Percentiles rank a stretch among this genome's conserved stretches.
phyloP scores from a whole-genome alignment of 495 filamentous ascomycete species.

The Penicillium fimorum region DNA sequence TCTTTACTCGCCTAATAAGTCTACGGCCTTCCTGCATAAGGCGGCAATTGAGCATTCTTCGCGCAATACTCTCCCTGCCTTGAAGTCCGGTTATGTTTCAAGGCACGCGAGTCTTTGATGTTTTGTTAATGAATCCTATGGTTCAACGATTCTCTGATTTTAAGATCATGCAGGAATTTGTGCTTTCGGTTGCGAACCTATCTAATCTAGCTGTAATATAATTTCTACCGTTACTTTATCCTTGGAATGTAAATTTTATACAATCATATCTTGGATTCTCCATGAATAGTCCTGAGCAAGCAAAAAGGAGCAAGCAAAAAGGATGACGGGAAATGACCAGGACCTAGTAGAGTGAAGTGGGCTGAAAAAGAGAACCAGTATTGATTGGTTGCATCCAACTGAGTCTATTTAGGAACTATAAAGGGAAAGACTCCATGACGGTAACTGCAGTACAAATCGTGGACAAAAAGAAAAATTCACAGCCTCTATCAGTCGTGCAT shows the following conservation, averaged over 20 bases:
- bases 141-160: slow-evolving; percentile 12
- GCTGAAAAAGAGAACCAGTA: slow-evolving; percentile 13
- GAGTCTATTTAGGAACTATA: slow-evolving; percentile 21
- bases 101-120: slow-evolving; percentile 4
- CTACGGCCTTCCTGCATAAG: background rate
- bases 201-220: slow-evolving; percentile 32
- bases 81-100: background rate
- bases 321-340: background rate
- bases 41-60: background rate
- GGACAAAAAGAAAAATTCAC: slow-evolving; percentile 20
- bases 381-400: slow-evolving; percentile 23
- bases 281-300: background rate
- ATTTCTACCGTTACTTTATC: slow-evolving; percentile 11
- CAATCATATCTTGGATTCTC: background rate
- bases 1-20: slow-evolving; percentile 17
- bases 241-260: background rate
- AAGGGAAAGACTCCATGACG: slow-evolving; percentile 25
- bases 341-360: background rate
- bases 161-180: slow-evolving; percentile 10
- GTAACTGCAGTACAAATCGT: slow-evolving; percentile 19
- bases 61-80: background rate
- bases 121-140: slow-evolving; percentile 20
- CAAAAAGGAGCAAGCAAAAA: background rate
- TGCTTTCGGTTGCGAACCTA: slow-evolving; percentile 13
- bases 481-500: slow-evolving; percentile 37